These are phyloP conservation scores for Xylaria multiplex DNA, from an alignment of 2,329 filamentous ascomycete genomes.

Conservation along the genomic window DNA sequence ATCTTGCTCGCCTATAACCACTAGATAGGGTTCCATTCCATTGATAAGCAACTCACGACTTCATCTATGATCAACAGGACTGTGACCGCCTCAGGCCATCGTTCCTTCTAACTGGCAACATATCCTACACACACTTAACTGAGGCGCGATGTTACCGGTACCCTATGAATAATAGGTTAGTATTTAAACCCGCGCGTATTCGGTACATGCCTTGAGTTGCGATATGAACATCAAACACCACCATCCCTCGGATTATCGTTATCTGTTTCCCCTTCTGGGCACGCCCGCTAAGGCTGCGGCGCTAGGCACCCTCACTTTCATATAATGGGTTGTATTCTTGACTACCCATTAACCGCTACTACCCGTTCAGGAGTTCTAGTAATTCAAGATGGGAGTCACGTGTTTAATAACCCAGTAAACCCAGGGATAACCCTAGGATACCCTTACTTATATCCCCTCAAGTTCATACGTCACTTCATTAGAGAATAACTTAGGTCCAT, in stretches of 20 bases:
- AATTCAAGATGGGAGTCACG: too few relatives aligned
- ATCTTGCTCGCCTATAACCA: not conserved
- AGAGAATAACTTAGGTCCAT: not conserved
- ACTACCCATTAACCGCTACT: too few relatives aligned
- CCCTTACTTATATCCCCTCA: not conserved
- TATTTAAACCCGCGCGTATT: too few relatives aligned
- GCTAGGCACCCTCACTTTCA: not conserved
- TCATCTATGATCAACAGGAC: not conserved
- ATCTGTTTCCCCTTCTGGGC: not conserved
- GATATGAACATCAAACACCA: not conserved
- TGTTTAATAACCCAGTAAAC: too few relatives aligned
- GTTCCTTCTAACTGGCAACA: not conserved
- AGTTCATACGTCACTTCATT: not conserved
- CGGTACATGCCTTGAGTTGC: not conserved
- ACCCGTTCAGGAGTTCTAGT: too few relatives aligned
- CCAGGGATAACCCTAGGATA: too few relatives aligned
- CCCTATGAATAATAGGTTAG: not conserved
- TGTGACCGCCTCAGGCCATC: not conserved
- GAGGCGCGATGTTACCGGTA: not conserved
- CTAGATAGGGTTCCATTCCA: not conserved
- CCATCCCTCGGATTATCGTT: not conserved
- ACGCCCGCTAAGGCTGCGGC: not conserved
- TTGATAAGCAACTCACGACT: not conserved
- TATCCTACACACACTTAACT: not conserved
- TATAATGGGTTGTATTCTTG: not conserved